These are phyloP conservation scores for Eucalyptus pauciflora DNA, from an alignment of 345 rosid species.

Conservation along the genomic window DNA sequence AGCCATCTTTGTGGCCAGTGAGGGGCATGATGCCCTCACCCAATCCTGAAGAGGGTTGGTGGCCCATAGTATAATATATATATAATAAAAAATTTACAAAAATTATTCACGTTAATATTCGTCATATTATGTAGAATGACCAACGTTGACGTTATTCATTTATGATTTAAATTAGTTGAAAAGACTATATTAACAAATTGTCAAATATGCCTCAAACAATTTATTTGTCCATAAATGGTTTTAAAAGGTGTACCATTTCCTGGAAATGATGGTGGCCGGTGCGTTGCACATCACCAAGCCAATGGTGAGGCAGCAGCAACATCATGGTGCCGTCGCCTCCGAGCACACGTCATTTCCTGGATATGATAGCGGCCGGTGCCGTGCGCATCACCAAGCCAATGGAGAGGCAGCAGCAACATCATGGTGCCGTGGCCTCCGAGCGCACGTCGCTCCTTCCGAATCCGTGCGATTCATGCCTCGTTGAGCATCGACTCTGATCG, in stretches of 20 bases:
- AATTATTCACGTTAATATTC: fast-evolving
- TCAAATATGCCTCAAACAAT: fast-evolving
- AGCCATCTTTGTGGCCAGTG: no score
- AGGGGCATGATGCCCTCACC: no score
- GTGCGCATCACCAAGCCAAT: not conserved
- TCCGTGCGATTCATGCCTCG: not conserved
- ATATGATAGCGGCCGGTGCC: not conserved
- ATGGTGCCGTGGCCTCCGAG: not conserved
- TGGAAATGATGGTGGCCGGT: not conserved
- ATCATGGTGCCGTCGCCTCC: not conserved
- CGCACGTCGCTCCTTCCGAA: not conserved
- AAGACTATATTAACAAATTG: no score
- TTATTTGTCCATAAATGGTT: not conserved
- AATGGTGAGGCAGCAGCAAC: not conserved
- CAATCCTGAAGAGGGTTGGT: no score
- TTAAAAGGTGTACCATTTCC: not conserved
- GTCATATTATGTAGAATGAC: fast-evolving
- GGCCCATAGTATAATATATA: no score
- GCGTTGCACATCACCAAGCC: not conserved
- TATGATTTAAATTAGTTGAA: fast-evolving
- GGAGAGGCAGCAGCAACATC: not conserved
- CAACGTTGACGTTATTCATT: fast-evolving
- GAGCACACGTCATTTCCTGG: not conserved
- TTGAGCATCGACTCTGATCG: not conserved
- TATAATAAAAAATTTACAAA: no score